Base-by-base conservation (phyloP, 2,329 filamentous ascomycete genomes). In the Nectriaceae sp. region DNA sequence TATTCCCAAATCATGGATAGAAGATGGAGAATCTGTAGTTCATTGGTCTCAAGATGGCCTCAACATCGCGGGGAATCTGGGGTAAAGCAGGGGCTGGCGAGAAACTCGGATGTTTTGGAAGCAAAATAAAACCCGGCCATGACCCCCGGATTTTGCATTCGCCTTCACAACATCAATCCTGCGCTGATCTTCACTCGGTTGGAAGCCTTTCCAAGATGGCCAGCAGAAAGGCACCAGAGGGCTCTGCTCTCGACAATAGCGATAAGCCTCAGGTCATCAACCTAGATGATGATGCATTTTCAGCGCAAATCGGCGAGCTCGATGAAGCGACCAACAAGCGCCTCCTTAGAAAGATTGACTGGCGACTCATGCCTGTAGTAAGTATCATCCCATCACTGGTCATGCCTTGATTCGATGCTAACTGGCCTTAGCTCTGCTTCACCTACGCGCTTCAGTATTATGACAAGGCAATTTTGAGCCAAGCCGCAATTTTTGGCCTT, bases 381-480 rank as follows among this genome's bases (percentile, higher is more conserved):
- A 11, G 55, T 52, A n/a, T 4, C 15, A 5, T 21, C 10, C 3
- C 21, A n/a, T 4, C 18, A 21, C 11, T 8, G 1, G 16, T 11
- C 11, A 1, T 11, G 21, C 11, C 4, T 36, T 21, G 2, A n/a
- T 41, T 24, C 42, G 3, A 33, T n/a, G 16, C 44, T 47, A 8
- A 48, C 31, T 4, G 11, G 11, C 33, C 3, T 18, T 5, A 61
- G 59, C 52, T 65, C 10, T 64, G 60, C 43, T 55, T 63, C 22
- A 68, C 65, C 5, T 66, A 68, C 46, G 63, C 64, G 0, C 44
- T 67, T 11, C 65, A 68, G 46, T 66, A 62, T 51, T 66, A 66
- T 46, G 65, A 67, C 50, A 57, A 57, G 20, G 52, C 54, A 11
- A 55, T 52, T n/a, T 52, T 55, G 31, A 53, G 64, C 13, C 63